Conservation (phyloP, 805 yeast species). For the Candida quercuum region DNA sequence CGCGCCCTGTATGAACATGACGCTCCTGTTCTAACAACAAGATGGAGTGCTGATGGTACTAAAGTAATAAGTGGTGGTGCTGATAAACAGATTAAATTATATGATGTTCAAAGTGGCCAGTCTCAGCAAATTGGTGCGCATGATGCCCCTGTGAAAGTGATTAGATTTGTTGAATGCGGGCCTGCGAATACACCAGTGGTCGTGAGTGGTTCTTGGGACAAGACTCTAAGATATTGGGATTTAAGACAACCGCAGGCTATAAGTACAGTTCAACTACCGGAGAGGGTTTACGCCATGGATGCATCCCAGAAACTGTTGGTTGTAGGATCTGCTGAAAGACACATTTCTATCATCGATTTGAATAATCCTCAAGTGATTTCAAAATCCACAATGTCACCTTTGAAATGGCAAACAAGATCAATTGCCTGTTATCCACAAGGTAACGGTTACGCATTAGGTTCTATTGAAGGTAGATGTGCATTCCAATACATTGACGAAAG, state of each 20-base stretch:
- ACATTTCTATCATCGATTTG: slow-evolving; percentile 70
- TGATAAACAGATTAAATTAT: slow-evolving; percentile 81
- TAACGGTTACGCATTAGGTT: slow-evolving; percentile 87
- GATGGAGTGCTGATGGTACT: slow-evolving; percentile 85
- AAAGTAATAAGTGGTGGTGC: slow-evolving; percentile 86
- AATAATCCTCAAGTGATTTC: slow-evolving; percentile 79
- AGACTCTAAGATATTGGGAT: slow-evolving; percentile 93
- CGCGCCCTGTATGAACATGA: slow-evolving; percentile 86
- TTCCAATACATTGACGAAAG: slow-evolving; percentile 81
- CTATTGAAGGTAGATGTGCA: slow-evolving; percentile 94
- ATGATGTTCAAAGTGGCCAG: slow-evolving; percentile 80
- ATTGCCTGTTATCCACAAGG: slow-evolving; percentile 87
- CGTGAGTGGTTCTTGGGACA: slow-evolving; percentile 96
- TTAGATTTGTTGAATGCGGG: slow-evolving; percentile 78
- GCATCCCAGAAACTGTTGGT: slow-evolving; percentile 74
- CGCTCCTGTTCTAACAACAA: slow-evolving; percentile 76
- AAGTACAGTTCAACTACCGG: slow-evolving; percentile 78
- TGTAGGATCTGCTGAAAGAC: slow-evolving; percentile 91
- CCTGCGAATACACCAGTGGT: slow-evolving; percentile 73
- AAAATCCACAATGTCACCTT: slow-evolving; percentile 66
- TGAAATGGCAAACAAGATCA: slow-evolving; percentile 84
- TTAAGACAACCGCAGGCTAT: slow-evolving; percentile 79
- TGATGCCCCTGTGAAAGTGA: slow-evolving; percentile 69
- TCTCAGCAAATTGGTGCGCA: slow-evolving; percentile 81
- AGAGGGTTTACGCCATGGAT: slow-evolving; percentile 88